phyloP scores from a whole-genome alignment of 148 eudicot genomes.

The Vaccinium myrtillus region DNA sequence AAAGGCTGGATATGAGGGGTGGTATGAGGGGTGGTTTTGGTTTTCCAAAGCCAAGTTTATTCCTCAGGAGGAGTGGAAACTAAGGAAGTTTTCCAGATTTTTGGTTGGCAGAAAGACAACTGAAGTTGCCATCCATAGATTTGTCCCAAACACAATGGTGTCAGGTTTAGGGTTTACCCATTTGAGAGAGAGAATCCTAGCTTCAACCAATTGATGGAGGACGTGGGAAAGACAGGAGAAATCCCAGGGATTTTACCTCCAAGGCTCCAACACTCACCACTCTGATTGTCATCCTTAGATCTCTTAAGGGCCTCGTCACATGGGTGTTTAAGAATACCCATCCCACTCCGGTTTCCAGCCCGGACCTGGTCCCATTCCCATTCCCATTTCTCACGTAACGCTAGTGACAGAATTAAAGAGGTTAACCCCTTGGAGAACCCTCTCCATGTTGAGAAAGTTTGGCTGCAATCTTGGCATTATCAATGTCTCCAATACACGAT shows the following conservation, averaged over 20 bases:
- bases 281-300: neutral
- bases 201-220: neutral
- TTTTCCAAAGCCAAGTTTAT: neutral
- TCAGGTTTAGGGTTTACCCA: neutral
- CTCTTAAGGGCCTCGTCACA: neutral
- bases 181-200: neutral
- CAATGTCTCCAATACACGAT: neutral
- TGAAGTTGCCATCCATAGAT: neutral
- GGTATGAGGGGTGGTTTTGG: neutral
- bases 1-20: neutral
- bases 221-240: neutral
- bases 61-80: neutral
- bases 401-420: neutral
- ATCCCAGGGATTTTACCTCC: too few species aligned
- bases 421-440: neutral
- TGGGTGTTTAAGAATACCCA: neutral
- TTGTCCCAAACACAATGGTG: neutral
- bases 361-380: neutral
- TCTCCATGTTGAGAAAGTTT: neutral
- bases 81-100: neutral
- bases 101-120: neutral
- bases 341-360: neutral
- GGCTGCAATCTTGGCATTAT: neutral
- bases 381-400: neutral
- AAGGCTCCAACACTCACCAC: too few species aligned